Conservation (phyloP, 139 green algal species). For the Chlorella sp. region DNA sequence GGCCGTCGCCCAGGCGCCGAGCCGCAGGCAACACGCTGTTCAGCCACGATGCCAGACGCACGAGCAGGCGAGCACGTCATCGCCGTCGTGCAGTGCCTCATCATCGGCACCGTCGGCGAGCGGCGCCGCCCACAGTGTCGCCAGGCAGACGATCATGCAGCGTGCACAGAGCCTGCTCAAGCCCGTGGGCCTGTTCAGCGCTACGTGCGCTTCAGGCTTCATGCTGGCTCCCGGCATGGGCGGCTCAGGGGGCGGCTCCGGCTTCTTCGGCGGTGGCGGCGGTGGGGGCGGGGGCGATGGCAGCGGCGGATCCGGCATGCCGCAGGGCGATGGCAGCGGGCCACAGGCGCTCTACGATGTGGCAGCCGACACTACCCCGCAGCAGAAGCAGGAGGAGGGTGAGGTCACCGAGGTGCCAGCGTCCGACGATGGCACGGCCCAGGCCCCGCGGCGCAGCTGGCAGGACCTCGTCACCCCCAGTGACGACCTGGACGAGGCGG, state of each 20-base stretch:
- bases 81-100: too few species aligned
- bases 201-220: slow-evolving; percentile 8
- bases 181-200: not conserved
- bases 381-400: too few species aligned
- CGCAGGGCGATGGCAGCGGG: slow-evolving; percentile 12
- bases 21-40: not conserved
- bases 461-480: slow-evolving; percentile 22
- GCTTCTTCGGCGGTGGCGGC: slow-evolving; percentile 1
- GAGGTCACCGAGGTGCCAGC: slow-evolving; percentile 4
- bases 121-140: too few species aligned
- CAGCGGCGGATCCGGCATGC: slow-evolving; percentile 30
- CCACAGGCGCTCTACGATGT: slow-evolving; percentile 21
- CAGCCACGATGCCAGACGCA: not conserved
- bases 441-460: slow-evolving; percentile 10
- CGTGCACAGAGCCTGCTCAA: too few species aligned
- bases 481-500: slow-evolving; percentile 16
- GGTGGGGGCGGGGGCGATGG: slow-evolving; percentile 28
- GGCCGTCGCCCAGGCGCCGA: not conserved
- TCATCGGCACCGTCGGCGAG: too few species aligned
- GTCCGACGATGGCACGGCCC: slow-evolving; percentile 1
- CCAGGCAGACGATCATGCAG: too few species aligned
- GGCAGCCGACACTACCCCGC: too few species aligned
- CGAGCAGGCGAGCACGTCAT: not conserved
- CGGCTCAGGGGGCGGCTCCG: not conserved
- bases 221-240: slow-evolving; percentile 9